Evolutionary conservation across 2,329 filamentous ascomycete genomes (phyloP).

Genomic region (Ambrosiella xylebori): DNA sequence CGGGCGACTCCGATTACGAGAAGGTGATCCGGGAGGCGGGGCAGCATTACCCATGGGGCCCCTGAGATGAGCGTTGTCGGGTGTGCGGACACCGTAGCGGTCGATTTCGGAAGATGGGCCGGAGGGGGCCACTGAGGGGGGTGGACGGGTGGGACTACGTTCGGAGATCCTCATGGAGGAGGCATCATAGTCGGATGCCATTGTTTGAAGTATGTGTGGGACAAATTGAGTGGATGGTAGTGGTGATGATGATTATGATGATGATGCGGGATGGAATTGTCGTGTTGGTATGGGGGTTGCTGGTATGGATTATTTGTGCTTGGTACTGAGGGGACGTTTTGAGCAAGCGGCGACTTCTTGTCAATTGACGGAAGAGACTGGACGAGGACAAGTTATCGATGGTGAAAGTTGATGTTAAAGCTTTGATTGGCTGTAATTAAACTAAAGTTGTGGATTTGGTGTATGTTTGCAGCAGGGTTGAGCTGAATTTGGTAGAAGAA

Average conservation of each 20-base stretch:
- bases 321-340: neutral
- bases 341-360: no score
- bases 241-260: neutral
- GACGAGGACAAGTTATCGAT: no score
- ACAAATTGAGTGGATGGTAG: neutral
- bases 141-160: conserved; percentile 9
- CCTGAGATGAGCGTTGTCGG: conserved; percentile 9
- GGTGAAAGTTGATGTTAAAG: no score
- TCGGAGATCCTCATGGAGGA: conserved; percentile 11
- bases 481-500: no score
- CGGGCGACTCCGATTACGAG: conserved; percentile 10
- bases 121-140: conserved; percentile 3
- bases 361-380: no score
- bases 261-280: neutral
- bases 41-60: conserved; percentile 2
- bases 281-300: neutral
- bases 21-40: conserved; percentile 4
- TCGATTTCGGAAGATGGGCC: conserved; percentile 8
- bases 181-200: conserved; percentile 12
- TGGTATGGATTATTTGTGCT: neutral
- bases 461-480: no score
- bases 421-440: no score
- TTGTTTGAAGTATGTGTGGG: neutral
- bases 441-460: no score
- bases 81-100: conserved; percentile 10